Evolutionary conservation across 768 basidiomycete species (phyloP).

Genomic region (Leucocoprinus sp.): DNA sequence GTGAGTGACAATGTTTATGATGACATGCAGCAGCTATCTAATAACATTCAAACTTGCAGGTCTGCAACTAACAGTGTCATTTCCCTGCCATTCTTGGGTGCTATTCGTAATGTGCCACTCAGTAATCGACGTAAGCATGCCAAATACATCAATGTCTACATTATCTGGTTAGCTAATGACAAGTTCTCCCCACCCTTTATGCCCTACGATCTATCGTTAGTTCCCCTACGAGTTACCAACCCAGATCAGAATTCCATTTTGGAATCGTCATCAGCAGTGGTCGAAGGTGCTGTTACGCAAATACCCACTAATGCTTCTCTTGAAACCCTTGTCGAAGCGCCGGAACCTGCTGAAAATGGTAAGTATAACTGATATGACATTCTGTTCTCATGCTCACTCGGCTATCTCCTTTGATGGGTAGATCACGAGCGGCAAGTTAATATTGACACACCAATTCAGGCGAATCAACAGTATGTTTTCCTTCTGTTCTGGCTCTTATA

Average conservation of each 20-base stretch:
- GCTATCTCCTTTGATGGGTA: conserved; percentile 1
- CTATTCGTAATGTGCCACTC: conserved; percentile 38
- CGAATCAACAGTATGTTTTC: conserved; percentile 8
- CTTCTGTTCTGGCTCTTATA: neutral
- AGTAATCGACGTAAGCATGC: conserved; percentile 34
- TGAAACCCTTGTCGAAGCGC: conserved; percentile 5
- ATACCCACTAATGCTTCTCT: neutral
- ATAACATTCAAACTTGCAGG: conserved; percentile 24
- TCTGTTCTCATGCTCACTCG: neutral
- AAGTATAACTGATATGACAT: neutral
- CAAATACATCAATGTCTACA: conserved; percentile 5
- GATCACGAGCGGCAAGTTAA: conserved; percentile 8
- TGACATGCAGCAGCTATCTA: conserved; percentile 3
- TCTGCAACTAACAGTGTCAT: conserved; percentile 39
- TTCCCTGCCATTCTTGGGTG: conserved; percentile 39
- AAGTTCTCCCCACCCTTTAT: neutral
- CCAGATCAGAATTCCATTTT: conserved; percentile 25
- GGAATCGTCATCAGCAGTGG: conserved; percentile 15
- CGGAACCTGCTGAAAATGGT: conserved; percentile 13
- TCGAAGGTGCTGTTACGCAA: conserved; percentile 21
- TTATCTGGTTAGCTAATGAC: conserved; percentile 4
- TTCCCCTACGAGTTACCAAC: conserved; percentile 31
- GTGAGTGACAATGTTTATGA: conserved; percentile 1
- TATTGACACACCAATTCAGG: conserved; percentile 8
- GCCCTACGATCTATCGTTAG: conserved; percentile 15